Percentiles rank a stretch among this genome's conserved stretches.
These are phyloP conservation scores for Curvularia eragrostidis DNA, from an alignment of 2,329 filamentous ascomycete genomes.

Conservation along the genomic window DNA sequence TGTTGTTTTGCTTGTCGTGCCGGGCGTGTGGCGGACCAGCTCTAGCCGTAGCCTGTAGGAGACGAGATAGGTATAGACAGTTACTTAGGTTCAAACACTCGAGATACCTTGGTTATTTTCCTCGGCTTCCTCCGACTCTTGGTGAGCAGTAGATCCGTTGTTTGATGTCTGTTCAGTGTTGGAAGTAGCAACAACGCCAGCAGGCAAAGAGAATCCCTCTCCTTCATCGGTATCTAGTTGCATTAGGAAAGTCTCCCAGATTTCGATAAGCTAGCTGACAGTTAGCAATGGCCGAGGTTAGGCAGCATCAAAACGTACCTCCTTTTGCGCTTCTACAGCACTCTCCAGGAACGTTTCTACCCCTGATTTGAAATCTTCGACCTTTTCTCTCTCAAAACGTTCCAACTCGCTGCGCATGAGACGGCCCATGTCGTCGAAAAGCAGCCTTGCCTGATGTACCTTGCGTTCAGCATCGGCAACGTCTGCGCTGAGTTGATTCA, in stretches of 20 bases:
- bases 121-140: conserved; percentile 12
- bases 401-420: conserved; percentile 91
- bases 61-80: background rate
- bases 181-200: conserved; percentile 48
- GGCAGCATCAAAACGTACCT: conserved; percentile 65
- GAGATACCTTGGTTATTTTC: conserved; percentile 4
- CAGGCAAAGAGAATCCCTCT: conserved; percentile 53
- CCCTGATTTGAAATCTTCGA: conserved; percentile 98
- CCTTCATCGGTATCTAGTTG: conserved; percentile 92
- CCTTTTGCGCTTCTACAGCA: conserved; percentile 96
- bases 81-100: conserved; percentile 1
- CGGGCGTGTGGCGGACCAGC: background rate
- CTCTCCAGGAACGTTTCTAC: conserved; percentile 98
- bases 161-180: conserved; percentile 18
- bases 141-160: conserved; percentile 20
- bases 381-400: conserved; percentile 94
- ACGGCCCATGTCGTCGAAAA: conserved; percentile 97
- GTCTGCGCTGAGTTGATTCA: conserved; percentile 91
- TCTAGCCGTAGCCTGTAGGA: background rate
- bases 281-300: conserved; percentile 17
- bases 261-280: conserved; percentile 69
- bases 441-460: conserved; percentile 83
- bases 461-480: conserved; percentile 94
- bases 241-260: conserved; percentile 98
- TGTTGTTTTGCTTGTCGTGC: background rate